Base-by-base conservation (phyloP, 768 basidiomycete genomes). In the Pleurotus salmoneostramineus region DNA sequence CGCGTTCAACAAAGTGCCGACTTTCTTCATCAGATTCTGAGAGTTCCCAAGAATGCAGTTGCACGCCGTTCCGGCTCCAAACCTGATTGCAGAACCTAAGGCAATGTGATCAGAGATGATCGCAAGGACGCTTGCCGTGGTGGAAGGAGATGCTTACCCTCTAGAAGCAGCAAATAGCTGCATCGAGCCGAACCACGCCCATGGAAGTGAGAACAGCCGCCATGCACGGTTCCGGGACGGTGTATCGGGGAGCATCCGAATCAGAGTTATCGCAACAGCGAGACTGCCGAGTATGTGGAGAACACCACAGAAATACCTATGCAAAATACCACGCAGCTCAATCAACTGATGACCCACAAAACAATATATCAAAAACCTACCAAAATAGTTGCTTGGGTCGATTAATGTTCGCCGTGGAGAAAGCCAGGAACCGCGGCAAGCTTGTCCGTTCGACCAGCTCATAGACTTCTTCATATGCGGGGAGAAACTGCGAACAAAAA, bases 21-120 rank as follows among this genome's bases (percentile, higher is more conserved):
- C 64, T 65, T 54, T 72, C 69, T 57, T 61, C 60, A 52, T 71
- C 65, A 47, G 64, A 63, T 36, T 71, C 68, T 60, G 69, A 56
- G 58, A 77, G 65, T 59, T 77, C 75, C 76, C 76, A 77, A 4
- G 65, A 64, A 12, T 70, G 69, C 33, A 77, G 59, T 58, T 77
- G 74, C 21, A 63, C 66, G 12, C 59, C 55, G n/a, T 69, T 69
- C n/a, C 73, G 69, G 15, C 65, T 57, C 66, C 67, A 74, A 7
- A 77, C 65, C 47, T 70, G 61, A 37, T 65, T 65, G 61, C 74
- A 77, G 57, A 74, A 73, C 37, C 67, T 69, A 44, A 34, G 34
- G 15, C 21, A 48, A 33, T 21, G 32, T 35, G 12, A 27, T 27
- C 21, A 27, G 21, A 46, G 12, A 7, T 48, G 27, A 36, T 36